Conservation (phyloP, 495 filamentous ascomycete species). For the Penicillium soppii region DNA sequence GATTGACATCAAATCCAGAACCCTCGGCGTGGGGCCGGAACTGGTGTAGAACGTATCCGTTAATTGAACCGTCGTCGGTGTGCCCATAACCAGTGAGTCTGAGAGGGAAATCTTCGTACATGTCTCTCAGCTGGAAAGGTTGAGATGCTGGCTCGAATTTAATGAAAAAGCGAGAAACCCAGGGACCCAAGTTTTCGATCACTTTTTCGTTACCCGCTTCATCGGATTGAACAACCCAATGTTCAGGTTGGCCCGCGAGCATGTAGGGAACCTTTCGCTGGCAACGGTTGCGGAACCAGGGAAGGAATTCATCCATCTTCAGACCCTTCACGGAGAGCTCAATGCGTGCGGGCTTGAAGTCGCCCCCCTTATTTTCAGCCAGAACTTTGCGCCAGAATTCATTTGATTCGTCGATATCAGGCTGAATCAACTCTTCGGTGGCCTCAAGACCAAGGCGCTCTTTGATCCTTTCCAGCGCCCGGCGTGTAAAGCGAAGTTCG, state of each 20-base stretch:
- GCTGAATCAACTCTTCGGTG: no score
- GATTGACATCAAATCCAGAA: not conserved
- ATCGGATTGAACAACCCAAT: conserved; percentile 1
- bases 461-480: no score
- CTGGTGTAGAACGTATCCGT: not conserved
- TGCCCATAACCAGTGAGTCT: not conserved
- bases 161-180: not conserved
- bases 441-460: no score
- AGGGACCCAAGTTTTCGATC: no score
- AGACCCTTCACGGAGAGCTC: not conserved
- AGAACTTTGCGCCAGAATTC: no score
- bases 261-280: not conserved
- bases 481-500: no score
- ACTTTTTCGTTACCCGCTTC: no score
- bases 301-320: not conserved
- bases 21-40: not conserved
- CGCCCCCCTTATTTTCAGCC: no score
- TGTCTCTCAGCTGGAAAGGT: no score
- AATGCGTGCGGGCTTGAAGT: not conserved
- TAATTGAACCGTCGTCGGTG: not conserved
- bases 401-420: no score
- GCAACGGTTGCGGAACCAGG: not conserved
- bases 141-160: no score
- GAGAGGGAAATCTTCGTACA: not conserved
- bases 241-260: not conserved